phyloP scores from a whole-genome alignment of 805 yeast species.

The Kluyveromyces aestuarii region DNA sequence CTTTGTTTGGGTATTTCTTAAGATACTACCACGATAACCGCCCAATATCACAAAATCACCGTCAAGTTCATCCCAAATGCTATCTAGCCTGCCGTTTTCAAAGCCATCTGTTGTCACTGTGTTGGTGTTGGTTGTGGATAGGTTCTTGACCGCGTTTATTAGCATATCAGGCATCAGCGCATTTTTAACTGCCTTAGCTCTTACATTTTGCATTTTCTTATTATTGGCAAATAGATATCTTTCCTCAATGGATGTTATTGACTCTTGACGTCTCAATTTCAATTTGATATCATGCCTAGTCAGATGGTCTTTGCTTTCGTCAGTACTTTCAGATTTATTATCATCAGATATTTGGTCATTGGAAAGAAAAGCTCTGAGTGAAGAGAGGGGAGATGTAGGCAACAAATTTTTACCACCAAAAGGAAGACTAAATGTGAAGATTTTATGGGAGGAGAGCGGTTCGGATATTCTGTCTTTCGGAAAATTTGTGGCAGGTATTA shows the following conservation, averaged over 20 bases:
- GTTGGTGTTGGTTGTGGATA: constrained; percentile 14
- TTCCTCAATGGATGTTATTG: constrained; percentile 57
- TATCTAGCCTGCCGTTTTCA: constrained; percentile 22
- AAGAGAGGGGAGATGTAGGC: constrained; percentile 8
- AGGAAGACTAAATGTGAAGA: constrained; percentile 32
- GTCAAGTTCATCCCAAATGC: constrained; percentile 49
- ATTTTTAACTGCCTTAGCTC: constrained; percentile 60
- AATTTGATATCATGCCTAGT: constrained; percentile 20
- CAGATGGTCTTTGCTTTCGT: constrained; percentile 6
- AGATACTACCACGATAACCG: constrained; percentile 78
- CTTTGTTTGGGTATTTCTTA: constrained; percentile 54
- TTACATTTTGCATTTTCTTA: constrained; percentile 54
- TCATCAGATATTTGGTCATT: constrained; percentile 7
- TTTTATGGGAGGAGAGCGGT: constrained; percentile 19
- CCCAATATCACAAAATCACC: constrained; percentile 81
- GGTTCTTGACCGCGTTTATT: constrained; percentile 15
- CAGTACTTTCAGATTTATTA: not conserved
- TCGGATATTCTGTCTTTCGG: not conserved
- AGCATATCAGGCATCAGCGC: constrained; percentile 43
- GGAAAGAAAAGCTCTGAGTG: constrained; percentile 2
- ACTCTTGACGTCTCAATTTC: constrained; percentile 40
- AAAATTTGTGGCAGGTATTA: not conserved
- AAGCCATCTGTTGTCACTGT: constrained; percentile 20
- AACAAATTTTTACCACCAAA: constrained; percentile 27
- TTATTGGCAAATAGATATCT: constrained; percentile 43